Conservation (phyloP, 257 asterid genomes). For the Verbascum thapsus region DNA sequence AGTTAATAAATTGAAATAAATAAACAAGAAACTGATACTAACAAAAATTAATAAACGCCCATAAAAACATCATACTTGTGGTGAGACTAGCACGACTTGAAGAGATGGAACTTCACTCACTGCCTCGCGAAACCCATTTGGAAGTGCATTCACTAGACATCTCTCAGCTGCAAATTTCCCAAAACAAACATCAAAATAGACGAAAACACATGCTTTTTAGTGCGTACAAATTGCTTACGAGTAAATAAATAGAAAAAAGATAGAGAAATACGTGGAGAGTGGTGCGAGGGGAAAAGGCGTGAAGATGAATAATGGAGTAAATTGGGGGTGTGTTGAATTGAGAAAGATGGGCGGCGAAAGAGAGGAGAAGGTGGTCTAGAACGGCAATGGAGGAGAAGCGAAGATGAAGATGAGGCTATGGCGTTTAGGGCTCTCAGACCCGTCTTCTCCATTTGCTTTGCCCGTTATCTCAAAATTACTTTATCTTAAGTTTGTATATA, state of each 20-base stretch:
- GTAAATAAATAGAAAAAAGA: background rate
- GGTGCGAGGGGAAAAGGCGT: slow-evolving; percentile 38
- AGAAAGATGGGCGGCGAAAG: slow-evolving; percentile 35
- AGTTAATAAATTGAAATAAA: background rate
- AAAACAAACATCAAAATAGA: slow-evolving; percentile 12
- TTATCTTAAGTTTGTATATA: no score
- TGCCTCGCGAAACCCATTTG: slow-evolving; percentile 49
- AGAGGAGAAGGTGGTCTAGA: slow-evolving; percentile 36
- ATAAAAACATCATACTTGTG: slow-evolving; percentile 59
- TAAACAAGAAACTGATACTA: background rate
- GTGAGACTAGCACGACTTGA: slow-evolving; percentile 88
- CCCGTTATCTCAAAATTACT: no score
- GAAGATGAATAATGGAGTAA: slow-evolving; percentile 36
- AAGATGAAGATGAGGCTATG: slow-evolving; percentile 41
- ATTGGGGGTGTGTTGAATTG: slow-evolving; percentile 28
- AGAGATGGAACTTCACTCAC: slow-evolving; percentile 49
- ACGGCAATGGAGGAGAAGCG: slow-evolving; percentile 38
- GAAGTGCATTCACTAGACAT: slow-evolving; percentile 42
- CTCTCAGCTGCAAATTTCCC: slow-evolving; percentile 47
- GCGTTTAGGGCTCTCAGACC: slow-evolving; percentile 56
- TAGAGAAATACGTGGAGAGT: slow-evolving; percentile 46
- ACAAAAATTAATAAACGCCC: background rate
- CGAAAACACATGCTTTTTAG: no score
- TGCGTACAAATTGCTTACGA: background rate
- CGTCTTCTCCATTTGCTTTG: slow-evolving; percentile 52